Conservation (phyloP, 129 eudicot genomes). For the Calendula officinalis region DNA sequence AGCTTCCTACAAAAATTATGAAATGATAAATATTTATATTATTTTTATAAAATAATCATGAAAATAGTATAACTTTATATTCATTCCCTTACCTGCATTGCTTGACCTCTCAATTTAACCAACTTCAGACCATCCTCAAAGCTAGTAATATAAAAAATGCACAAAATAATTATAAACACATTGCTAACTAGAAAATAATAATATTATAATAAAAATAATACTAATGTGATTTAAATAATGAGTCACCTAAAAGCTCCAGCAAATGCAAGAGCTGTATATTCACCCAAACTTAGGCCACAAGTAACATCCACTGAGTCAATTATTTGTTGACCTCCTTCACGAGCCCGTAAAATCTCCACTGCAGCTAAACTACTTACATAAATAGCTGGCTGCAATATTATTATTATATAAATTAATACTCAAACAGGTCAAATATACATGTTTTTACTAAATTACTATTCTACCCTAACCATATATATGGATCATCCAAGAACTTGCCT, state of each 20-base stretch:
- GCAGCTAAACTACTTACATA: constrained; percentile 97
- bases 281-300: constrained; percentile 97
- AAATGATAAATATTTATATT: neutral
- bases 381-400: constrained; percentile 77
- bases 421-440: neutral
- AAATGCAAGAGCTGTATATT: constrained; percentile 97
- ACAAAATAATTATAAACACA: neutral
- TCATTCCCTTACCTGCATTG: constrained; percentile 72
- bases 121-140: constrained; percentile 97
- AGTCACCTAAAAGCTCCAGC: constrained; percentile 89
- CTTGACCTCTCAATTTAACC: constrained; percentile 95
- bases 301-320: constrained; percentile 96
- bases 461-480: neutral
- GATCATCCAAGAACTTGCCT: constrained; percentile 44
- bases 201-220: neutral
- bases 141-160: constrained; percentile 38
- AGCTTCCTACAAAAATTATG: constrained; percentile 56
- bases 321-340: constrained; percentile 92
- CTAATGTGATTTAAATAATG: neutral
- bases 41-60: neutral
- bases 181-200: neutral
- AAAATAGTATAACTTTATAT: neutral
- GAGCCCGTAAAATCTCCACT: constrained; percentile 83
- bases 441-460: constrained; percentile 9
- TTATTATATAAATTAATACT: neutral